Evolutionary conservation across 768 basidiomycete species (phyloP).

Genomic region (Russula sp.): DNA sequence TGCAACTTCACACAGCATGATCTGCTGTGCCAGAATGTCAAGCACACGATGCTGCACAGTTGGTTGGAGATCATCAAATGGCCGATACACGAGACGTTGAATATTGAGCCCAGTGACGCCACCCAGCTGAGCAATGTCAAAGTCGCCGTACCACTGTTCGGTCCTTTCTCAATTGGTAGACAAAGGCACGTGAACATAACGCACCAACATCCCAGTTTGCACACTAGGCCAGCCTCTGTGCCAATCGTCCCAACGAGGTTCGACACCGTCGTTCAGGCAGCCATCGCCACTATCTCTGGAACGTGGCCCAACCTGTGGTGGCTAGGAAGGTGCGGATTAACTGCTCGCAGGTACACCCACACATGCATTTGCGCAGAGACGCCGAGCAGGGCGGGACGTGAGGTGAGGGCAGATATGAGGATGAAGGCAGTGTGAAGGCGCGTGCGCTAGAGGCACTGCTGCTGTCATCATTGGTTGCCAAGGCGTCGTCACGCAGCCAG

Average conservation of each 20-base stretch:
- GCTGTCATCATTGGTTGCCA: slow-evolving; percentile 49
- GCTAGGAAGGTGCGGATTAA: too few relatives aligned
- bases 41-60: slow-evolving; percentile 79
- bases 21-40: slow-evolving; percentile 77
- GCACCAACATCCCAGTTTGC: slow-evolving; percentile 66
- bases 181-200: slow-evolving; percentile 33
- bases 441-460: slow-evolving; percentile 58
- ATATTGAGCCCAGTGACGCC: slow-evolving; percentile 80
- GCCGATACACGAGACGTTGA: slow-evolving; percentile 77
- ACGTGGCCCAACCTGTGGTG: too few relatives aligned
- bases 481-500: slow-evolving; percentile 26
- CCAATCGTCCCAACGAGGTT: slow-evolving; percentile 87
- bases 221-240: slow-evolving; percentile 66
- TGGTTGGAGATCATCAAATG: slow-evolving; percentile 67
- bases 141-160: slow-evolving; percentile 79
- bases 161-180: slow-evolving; percentile 3
- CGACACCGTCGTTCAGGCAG: slow-evolving; percentile 78
- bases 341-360: too few relatives aligned
- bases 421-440: slow-evolving; percentile 76
- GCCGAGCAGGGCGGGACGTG: slow-evolving; percentile 84
- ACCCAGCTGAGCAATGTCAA: slow-evolving; percentile 86
- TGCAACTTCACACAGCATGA: slow-evolving; percentile 46
- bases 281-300: slow-evolving; percentile 80
- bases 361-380: slow-evolving; percentile 73
- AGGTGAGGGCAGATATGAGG: slow-evolving; percentile 78